Evolutionary conservation across 2,329 filamentous ascomycete species (phyloP).

Genomic region (Bipolaris victoriae): DNA sequence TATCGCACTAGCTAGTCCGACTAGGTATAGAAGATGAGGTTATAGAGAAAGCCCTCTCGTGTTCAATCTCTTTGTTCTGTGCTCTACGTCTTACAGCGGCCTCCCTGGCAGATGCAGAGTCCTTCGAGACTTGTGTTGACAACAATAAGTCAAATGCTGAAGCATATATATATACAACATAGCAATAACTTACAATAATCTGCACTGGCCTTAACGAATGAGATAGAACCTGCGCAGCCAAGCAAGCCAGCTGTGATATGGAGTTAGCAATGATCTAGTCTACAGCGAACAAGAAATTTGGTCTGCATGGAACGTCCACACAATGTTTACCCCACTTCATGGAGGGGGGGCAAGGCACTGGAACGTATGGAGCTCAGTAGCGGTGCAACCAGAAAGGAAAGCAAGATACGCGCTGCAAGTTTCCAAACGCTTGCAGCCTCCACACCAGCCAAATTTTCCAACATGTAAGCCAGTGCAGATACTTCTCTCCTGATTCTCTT

Average conservation of each 20-base stretch:
- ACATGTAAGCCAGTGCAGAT: background rate
- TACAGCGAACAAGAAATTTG: background rate
- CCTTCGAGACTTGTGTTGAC: background rate
- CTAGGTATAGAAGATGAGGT: too few species aligned
- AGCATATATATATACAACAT: background rate
- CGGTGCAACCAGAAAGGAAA: background rate
- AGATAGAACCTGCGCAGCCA: background rate
- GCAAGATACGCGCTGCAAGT: background rate
- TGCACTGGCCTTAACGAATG: background rate
- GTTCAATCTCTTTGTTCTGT: background rate
- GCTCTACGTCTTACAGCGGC: background rate
- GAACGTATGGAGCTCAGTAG: background rate
- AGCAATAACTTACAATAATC: background rate
- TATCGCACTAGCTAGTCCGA: too few species aligned
- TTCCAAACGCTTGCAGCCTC: background rate
- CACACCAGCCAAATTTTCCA: background rate
- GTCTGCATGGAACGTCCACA: background rate
- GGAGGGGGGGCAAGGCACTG: background rate
- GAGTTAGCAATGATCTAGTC: background rate
- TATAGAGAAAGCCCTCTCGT: background rate
- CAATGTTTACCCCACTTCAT: background rate
- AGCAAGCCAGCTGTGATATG: background rate
- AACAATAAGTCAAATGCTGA: background rate
- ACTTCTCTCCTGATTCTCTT: background rate
- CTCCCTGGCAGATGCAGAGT: background rate